Percentiles rank a stretch among this genome's conserved stretches.
Evolutionary conservation across 2,329 filamentous ascomycete genomes (phyloP).

Genomic region (Fusarium zealandicum): DNA sequence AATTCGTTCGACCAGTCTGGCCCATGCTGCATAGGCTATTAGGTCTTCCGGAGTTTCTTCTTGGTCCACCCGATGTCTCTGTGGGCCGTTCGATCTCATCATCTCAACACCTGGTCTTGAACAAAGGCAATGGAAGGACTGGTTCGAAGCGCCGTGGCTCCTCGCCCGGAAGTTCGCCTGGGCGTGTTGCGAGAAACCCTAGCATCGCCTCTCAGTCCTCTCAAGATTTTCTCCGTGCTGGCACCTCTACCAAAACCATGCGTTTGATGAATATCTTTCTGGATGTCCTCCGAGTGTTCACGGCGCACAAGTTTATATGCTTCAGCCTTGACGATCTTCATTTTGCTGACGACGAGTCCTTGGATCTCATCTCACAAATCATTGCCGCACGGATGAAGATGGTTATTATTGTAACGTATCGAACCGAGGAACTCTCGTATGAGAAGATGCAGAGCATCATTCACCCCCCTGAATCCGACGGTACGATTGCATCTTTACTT

Average conservation of each 20-base stretch:
- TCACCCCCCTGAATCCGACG: conserved; percentile 61
- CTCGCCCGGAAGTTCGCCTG: conserved; percentile 56
- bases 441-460: conserved; percentile 63
- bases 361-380: conserved; percentile 84
- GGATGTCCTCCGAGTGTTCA: conserved; percentile 83
- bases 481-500: conserved; percentile 40
- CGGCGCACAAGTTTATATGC: conserved; percentile 84
- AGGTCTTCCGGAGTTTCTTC: conserved; percentile 73
- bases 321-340: conserved; percentile 90
- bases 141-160: conserved; percentile 55
- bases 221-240: conserved; percentile 66
- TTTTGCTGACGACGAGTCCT: conserved; percentile 85
- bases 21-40: conserved; percentile 67
- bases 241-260: conserved; percentile 68
- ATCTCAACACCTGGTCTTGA: conserved; percentile 44
- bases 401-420: conserved; percentile 80
- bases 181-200: conserved; percentile 45
- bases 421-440: conserved; percentile 68
- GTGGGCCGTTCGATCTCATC: conserved; percentile 49
- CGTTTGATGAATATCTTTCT: conserved; percentile 87
- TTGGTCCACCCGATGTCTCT: conserved; percentile 57
- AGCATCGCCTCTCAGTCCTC: conserved; percentile 58
- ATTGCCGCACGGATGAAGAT: conserved; percentile 80
- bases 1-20: conserved; percentile 70
- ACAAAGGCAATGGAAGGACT: conserved; percentile 43